Evolutionary conservation across 345 rosid species (phyloP).

Genomic region (Pseudoturritis turrita): DNA sequence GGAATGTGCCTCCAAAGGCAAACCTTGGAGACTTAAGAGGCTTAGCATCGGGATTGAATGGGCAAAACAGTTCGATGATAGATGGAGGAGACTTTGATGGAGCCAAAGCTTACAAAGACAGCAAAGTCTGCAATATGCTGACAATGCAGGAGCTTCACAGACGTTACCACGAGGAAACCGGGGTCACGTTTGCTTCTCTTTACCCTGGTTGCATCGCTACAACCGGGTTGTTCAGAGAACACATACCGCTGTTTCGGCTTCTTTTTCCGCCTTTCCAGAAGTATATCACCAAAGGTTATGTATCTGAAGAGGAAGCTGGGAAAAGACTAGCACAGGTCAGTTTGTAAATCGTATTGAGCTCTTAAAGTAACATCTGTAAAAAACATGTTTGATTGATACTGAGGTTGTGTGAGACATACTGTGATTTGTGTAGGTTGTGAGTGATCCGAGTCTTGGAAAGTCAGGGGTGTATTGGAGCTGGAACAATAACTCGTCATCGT

Average conservation of each 20-base stretch:
- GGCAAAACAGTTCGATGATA: conserved; percentile 82
- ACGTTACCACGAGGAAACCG: conserved; percentile 83
- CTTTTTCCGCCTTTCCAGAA: conserved; percentile 97
- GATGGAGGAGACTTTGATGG: conserved; percentile 95
- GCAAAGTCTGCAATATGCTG: conserved; percentile 98
- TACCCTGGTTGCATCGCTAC: conserved; percentile 99
- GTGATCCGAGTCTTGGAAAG: conserved; percentile 79
- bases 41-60: conserved; percentile 72
- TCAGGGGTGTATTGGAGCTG: conserved; percentile 97
- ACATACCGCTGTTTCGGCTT: conserved; percentile 80
- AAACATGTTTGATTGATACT: neutral
- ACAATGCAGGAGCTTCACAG: conserved; percentile 96
- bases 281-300: conserved; percentile 93
- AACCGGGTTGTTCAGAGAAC: conserved; percentile 95
- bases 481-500: conserved; percentile 85
- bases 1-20: conserved; percentile 98
- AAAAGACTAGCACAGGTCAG: conserved; percentile 92
- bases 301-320: conserved; percentile 89
- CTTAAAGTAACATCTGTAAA: neutral
- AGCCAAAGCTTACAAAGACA: conserved; percentile 97
- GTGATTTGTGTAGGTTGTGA: conserved; percentile 54
- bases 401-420: neutral
- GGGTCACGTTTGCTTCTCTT: conserved; percentile 81
- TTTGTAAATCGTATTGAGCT: neutral
- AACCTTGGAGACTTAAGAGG: conserved; percentile 93